Conservation (phyloP, 768 basidiomycete genomes). For the Mycena capillaripes region DNA sequence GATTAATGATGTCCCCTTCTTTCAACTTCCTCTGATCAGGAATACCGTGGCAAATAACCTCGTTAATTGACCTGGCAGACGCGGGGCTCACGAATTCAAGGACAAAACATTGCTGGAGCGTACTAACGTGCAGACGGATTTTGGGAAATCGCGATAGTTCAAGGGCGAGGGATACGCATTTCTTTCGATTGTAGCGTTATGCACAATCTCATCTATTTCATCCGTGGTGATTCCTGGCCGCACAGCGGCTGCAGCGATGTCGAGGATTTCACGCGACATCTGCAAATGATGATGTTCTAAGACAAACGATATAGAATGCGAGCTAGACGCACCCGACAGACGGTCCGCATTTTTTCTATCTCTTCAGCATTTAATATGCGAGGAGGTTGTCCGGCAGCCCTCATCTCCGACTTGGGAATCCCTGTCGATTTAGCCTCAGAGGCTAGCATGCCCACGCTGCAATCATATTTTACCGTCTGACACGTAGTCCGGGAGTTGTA, state of each 20-base stretch:
- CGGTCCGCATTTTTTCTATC: conserved; percentile 90
- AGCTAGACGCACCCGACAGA: conserved; percentile 77
- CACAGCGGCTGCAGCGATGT: conserved; percentile 88
- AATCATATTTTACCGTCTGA: conserved; percentile 52
- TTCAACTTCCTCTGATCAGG: conserved; percentile 87
- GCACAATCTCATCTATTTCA: conserved; percentile 93
- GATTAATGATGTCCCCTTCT: conserved; percentile 97
- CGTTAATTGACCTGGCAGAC: conserved; percentile 83
- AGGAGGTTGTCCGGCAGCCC: conserved; percentile 70
- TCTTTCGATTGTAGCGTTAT: conserved; percentile 91
- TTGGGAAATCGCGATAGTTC: conserved; percentile 92
- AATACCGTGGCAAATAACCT: conserved; percentile 97
- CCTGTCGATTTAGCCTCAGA: conserved; percentile 55
- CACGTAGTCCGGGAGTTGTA: conserved; percentile 92
- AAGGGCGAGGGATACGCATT: conserved; percentile 95
- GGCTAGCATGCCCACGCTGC: conserved; percentile 24
- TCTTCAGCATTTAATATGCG: conserved; percentile 79
- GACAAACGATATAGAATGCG: background rate
- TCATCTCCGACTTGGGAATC: conserved; percentile 70
- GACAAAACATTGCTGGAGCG: background rate
- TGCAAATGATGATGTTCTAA: conserved; percentile 46
- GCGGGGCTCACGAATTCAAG: background rate
- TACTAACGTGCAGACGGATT: conserved; percentile 95
- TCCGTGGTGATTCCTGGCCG: conserved; percentile 96
- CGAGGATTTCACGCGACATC: conserved; percentile 94